phyloP scores from a whole-genome alignment of 2,329 filamentous ascomycete species.

The Rutstroemia sydowiana region DNA sequence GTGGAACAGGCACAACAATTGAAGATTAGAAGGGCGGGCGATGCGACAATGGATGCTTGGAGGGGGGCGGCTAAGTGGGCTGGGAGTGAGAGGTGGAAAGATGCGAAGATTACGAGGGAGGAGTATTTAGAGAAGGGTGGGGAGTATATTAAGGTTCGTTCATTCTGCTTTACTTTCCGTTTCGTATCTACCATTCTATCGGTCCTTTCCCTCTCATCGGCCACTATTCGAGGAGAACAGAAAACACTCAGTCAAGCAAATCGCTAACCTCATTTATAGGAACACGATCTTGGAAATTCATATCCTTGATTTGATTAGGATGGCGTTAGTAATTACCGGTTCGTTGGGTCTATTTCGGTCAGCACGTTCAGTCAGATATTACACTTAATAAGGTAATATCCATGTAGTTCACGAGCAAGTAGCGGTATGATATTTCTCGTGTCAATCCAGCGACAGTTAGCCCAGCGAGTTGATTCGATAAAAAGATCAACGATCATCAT shows the following conservation, averaged over 20 bases:
- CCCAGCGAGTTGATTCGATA: too few species aligned
- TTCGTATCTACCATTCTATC: neutral
- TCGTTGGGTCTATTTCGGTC: too few species aligned
- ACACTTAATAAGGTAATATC: too few species aligned
- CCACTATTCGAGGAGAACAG: too few species aligned
- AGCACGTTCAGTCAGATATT: too few species aligned
- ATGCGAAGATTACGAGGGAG: slow-evolving; percentile 63
- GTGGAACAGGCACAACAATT: slow-evolving; percentile 36
- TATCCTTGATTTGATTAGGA: slow-evolving; percentile 33
- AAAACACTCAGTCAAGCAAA: too few species aligned
- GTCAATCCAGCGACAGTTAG: too few species aligned
- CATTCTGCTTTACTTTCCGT: neutral
- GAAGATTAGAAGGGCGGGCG: slow-evolving; percentile 51
- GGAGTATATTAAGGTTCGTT: slow-evolving; percentile 76
- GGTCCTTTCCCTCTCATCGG: too few species aligned
- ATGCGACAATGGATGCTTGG: slow-evolving; percentile 86
- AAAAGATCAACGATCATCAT: too few species aligned
- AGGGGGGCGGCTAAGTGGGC: slow-evolving; percentile 86
- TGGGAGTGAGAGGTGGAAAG: slow-evolving; percentile 48
- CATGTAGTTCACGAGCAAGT: too few species aligned
- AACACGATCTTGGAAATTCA: slow-evolving; percentile 60
- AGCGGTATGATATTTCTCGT: too few species aligned
- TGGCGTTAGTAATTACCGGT: neutral
- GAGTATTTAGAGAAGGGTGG: slow-evolving; percentile 89
- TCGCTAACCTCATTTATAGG: slow-evolving; percentile 34